These are phyloP conservation scores for Martensiomyces pterosporus DNA, from an alignment of 192 early-diverging fungal species.

Conservation along the genomic window DNA sequence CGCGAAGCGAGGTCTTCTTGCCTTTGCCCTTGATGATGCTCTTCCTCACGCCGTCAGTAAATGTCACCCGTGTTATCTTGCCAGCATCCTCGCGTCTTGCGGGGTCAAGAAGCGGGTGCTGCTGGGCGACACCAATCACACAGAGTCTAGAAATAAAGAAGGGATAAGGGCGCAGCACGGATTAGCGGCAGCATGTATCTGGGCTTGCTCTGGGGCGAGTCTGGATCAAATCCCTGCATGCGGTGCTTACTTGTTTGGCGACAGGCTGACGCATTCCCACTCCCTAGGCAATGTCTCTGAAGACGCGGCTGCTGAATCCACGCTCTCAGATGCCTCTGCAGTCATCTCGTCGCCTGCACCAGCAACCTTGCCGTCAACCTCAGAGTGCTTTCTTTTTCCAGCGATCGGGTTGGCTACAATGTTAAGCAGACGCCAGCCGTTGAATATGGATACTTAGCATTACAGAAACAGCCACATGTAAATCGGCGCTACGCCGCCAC, in stretches of 20 bases:
- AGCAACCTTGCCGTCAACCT: neutral
- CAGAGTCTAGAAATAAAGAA: slow-evolving; percentile 28
- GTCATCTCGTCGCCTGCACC: no score
- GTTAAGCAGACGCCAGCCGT: no score
- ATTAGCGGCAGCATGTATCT: no score
- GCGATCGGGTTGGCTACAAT: slow-evolving; percentile 13
- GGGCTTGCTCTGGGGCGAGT: no score
- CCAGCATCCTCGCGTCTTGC: slow-evolving; percentile 3
- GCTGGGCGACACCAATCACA: slow-evolving; percentile 20
- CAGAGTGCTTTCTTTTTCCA: slow-evolving; percentile 29
- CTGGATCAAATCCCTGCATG: no score
- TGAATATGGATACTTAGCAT: no score
- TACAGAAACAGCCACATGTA: no score
- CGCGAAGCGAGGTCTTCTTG: slow-evolving; percentile 35
- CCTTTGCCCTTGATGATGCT: slow-evolving; percentile 40
- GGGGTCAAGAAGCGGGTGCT: slow-evolving; percentile 27
- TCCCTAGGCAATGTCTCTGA: slow-evolving; percentile 9
- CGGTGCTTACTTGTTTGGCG: slow-evolving; percentile 29
- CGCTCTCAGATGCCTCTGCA: no score
- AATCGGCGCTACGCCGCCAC: no score
- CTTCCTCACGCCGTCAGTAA: slow-evolving; percentile 16
- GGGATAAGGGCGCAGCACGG: no score
- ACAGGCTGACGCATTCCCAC: slow-evolving; percentile 37
- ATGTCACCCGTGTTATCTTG: slow-evolving; percentile 14
- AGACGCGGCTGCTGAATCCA: neutral